A percentile compares a stretch with the other conserved stretches of the same genome.
Conservation (phyloP, 2,329 filamentous ascomycete species). For the Alternaria angustiovoidea region DNA sequence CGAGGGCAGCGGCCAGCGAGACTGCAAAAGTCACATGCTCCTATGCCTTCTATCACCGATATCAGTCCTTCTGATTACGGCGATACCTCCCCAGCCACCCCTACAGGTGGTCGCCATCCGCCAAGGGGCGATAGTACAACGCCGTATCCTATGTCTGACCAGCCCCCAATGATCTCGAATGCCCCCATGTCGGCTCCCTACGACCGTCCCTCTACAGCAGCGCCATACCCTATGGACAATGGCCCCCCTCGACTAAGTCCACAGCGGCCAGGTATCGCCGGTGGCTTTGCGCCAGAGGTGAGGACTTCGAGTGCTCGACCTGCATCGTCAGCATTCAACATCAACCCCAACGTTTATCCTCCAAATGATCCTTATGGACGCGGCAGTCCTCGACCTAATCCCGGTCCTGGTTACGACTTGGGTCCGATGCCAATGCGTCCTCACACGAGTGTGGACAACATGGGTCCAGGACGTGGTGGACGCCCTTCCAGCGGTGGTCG, state of each 20-base stretch:
- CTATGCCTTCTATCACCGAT: slow-evolving; percentile 52
- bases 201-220: slow-evolving; percentile 62
- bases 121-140: slow-evolving; percentile 48
- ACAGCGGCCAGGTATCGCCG: slow-evolving; percentile 42
- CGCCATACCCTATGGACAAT: slow-evolving; percentile 77
- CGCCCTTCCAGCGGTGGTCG: slow-evolving; percentile 41
- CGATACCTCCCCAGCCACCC: slow-evolving; percentile 34
- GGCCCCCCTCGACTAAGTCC: slow-evolving; percentile 59
- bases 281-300: slow-evolving; percentile 57
- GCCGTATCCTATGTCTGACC: slow-evolving; percentile 56
- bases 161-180: slow-evolving; percentile 46
- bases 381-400: slow-evolving; percentile 32
- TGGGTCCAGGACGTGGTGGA: slow-evolving; percentile 45
- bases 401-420: slow-evolving; percentile 35
- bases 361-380: slow-evolving; percentile 42
- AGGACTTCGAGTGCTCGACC: slow-evolving; percentile 61
- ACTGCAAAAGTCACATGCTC: slow-evolving; percentile 49
- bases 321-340: slow-evolving; percentile 58
- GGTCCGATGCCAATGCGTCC: slow-evolving; percentile 47
- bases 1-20: slow-evolving; percentile 57
- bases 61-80: slow-evolving; percentile 48
- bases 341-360: slow-evolving; percentile 56
- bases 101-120: slow-evolving; percentile 34
- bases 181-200: slow-evolving; percentile 38
- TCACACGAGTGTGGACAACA: slow-evolving; percentile 48